Percentiles rank a stretch among this genome's conserved stretches.
Conservation (phyloP, 2,329 filamentous ascomycete species). For the Fusarium sp. region DNA sequence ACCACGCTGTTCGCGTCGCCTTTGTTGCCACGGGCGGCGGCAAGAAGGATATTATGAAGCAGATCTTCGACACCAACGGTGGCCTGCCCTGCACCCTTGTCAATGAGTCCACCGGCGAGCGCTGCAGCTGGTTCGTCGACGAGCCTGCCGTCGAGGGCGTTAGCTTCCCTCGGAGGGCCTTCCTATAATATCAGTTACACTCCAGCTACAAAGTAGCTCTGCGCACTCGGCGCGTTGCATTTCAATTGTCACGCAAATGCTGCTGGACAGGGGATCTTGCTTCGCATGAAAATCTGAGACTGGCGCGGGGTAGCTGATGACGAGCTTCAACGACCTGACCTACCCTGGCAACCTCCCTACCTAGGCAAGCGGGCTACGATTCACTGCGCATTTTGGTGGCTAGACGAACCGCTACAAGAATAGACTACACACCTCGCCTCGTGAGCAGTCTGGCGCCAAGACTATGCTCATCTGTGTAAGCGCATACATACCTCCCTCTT, state of each 20-base stretch:
- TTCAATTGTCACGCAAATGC: slow-evolving; percentile 21
- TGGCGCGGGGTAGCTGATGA: slow-evolving; percentile 32
- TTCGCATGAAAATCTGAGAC: slow-evolving; percentile 27
- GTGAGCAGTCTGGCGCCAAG: neutral
- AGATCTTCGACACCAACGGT: slow-evolving; percentile 86
- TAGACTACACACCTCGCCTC: neutral
- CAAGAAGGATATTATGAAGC: slow-evolving; percentile 92
- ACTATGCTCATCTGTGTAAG: neutral
- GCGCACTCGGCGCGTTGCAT: slow-evolving; percentile 16
- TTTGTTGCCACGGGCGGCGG: slow-evolving; percentile 91
- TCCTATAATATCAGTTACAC: slow-evolving; percentile 54
- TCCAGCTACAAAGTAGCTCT: slow-evolving; percentile 21
- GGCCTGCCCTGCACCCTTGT: slow-evolving; percentile 88
- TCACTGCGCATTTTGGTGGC: neutral
- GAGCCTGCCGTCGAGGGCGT: slow-evolving; percentile 87
- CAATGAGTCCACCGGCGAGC: slow-evolving; percentile 85
- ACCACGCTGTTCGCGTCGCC: slow-evolving; percentile 85
- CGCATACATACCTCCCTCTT: neutral
- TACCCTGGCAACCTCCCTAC: neutral
- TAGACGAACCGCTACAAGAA: neutral
- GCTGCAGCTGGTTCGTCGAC: slow-evolving; percentile 96
- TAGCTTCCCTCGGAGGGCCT: slow-evolving; percentile 80
- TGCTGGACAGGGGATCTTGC: slow-evolving; percentile 12
- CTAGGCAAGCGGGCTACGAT: neutral
- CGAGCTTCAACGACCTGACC: slow-evolving; percentile 9